Conservation (phyloP, 805 yeast species). For the Wickerhamiella nectarea region DNA sequence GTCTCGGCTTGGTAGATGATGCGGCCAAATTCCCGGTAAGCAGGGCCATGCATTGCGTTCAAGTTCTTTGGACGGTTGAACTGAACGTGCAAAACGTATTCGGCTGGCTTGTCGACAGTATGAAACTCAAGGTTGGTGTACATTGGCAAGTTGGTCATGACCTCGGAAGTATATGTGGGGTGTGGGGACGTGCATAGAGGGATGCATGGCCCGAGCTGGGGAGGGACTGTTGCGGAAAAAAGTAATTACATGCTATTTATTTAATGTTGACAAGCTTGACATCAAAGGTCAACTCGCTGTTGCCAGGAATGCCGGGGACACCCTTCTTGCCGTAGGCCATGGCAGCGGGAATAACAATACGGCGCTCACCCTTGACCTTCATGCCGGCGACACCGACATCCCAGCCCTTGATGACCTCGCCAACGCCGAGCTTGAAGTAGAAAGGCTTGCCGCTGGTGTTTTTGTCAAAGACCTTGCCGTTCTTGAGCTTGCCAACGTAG, state of each 20-base stretch:
- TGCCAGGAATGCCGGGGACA: conserved; percentile 95
- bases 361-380: conserved; percentile 98
- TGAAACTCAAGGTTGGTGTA: conserved; percentile 24
- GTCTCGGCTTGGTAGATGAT: conserved; percentile 35
- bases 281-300: conserved; percentile 91
- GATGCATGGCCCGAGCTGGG: too few relatives aligned
- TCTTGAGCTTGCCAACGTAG: conserved; percentile 93
- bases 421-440: conserved; percentile 78
- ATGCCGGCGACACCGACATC: conserved; percentile 97
- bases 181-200: too few relatives aligned
- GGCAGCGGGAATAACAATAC: conserved; percentile 88
- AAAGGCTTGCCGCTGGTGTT: conserved; percentile 97
- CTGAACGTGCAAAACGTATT: conserved; percentile 42
- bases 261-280: conserved; percentile 84
- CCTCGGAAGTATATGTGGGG: too few relatives aligned
- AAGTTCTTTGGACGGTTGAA: conserved; percentile 46
- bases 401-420: conserved; percentile 98
- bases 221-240: not conserved
- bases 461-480: conserved; percentile 93
- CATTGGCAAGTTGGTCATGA: not conserved
- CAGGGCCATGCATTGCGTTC: conserved; percentile 41
- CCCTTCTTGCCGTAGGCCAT: conserved; percentile 93
- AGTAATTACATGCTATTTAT: conserved; percentile 28
- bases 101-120: conserved; percentile 37
- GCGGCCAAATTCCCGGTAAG: conserved; percentile 45